Evolutionary conservation across 371 early-diverging fungal genomes (phyloP), one percentile per base, ranked within the genome.

Genomic region (Mucor saturninus): DNA sequence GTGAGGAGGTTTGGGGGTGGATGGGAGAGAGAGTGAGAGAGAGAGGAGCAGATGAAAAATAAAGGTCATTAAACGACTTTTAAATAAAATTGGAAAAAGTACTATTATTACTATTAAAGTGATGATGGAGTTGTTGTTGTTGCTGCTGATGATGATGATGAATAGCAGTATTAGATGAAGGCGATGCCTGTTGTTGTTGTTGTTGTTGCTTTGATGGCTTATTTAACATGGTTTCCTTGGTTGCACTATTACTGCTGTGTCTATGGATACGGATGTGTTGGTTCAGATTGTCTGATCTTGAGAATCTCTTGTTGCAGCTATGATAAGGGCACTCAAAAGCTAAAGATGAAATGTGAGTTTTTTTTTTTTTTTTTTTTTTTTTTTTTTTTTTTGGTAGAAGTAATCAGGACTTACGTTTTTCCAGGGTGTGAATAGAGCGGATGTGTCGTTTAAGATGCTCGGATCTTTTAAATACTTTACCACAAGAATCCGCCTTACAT

Each of bases 281-380:
- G 53, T 88, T 86, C 50, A 95, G 65, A 67, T 93, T 93, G 68
- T 94, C 95, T 26, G 89, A 87, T 65, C 97, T 83, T 5, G 92
- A 88, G 74, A 96, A 96, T 0, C 85, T 73, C 68, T 92, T 92
- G 37, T 75, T 80, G 69, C 97, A 97, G 61, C 86, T 90, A 55
- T 82, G 83, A 56, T 83, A 83, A 21, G 85, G 86, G 61, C 89
- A 89, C 62, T 75, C 79, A 65, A 87, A 89, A 9, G 89, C 87
- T 85, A 67, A 14, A 51, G 50, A 53, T 29, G 9, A 42, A n/a
- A 42, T 13, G 37, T 40, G 28, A 40, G 35, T 28, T 26, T 21
- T 21, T 21, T 21, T 21, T 38, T 7, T 9, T 32, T 14, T 29
- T 43, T 38, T 7, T 9, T 32, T 14, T 29, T 43, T 28, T 26